Evolutionary conservation across 1,284 basidiomycete genomes (phyloP).

Genomic region (Cryptococcus jaspeensis): DNA sequence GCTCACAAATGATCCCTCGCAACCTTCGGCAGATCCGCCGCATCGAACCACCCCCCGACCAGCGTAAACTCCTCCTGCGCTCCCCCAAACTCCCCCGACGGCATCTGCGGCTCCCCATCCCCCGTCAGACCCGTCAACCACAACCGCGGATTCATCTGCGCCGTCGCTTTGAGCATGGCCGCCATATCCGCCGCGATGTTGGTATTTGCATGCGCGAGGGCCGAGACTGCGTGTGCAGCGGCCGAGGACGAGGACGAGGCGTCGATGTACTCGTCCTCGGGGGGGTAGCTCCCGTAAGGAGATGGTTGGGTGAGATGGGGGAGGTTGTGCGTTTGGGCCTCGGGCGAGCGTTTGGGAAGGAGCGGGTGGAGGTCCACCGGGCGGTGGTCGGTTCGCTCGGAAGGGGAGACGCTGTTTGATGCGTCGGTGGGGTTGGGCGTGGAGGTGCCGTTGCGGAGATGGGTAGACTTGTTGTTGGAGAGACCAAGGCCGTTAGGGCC

Average conservation of each 20-base stretch:
- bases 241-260: background rate
- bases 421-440: no score
- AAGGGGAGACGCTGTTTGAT: no score
- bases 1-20: constrained; percentile 44
- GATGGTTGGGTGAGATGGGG: no score
- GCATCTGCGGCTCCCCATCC: background rate
- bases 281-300: no score
- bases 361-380: no score
- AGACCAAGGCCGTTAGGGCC: no score
- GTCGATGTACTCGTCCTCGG: background rate
- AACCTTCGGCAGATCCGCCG: constrained; percentile 39
- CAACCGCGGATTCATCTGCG: background rate
- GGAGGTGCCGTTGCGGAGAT: no score
- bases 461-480: background rate
- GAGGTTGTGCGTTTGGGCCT: no score
- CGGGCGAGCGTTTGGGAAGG: no score
- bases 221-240: background rate
- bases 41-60: constrained; percentile 45
- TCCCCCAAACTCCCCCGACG: background rate
- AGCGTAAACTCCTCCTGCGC: constrained; percentile 12
- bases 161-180: background rate
- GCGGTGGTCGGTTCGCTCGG: no score
- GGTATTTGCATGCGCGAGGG: background rate
- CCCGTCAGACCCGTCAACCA: background rate
- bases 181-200: background rate